Conservation (phyloP, 2,329 filamentous ascomycete species). For the Fusarium ramigenum region DNA sequence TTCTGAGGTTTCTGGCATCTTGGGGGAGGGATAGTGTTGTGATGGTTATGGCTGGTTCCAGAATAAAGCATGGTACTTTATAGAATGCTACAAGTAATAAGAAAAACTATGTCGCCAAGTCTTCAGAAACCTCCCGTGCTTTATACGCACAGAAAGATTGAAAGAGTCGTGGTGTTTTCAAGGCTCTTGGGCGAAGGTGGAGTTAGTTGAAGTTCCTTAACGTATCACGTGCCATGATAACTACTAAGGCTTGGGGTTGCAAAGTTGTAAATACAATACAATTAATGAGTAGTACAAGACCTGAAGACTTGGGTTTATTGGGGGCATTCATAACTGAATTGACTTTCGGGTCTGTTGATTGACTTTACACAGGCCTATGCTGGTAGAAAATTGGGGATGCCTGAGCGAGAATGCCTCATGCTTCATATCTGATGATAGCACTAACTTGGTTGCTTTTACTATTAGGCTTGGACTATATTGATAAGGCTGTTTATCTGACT, state of each 20-base stretch:
- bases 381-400: neutral
- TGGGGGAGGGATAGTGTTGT: slow-evolving; percentile 21
- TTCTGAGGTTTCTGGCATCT: slow-evolving; percentile 40
- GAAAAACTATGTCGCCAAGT: neutral
- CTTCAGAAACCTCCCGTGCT: neutral
- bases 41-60: slow-evolving; percentile 16
- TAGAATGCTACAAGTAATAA: neutral
- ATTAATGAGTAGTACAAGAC: neutral
- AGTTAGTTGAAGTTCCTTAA: slow-evolving; percentile 13
- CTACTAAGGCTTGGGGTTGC: neutral
- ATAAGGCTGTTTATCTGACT: neutral
- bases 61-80: slow-evolving; percentile 36
- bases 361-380: neutral
- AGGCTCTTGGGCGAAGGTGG: slow-evolving; percentile 12
- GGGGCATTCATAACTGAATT: neutral
- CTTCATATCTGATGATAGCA: neutral
- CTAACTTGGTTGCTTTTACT: neutral
- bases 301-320: neutral
- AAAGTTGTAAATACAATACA: neutral
- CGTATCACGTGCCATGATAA: slow-evolving; percentile 23
- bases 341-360: neutral
- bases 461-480: neutral
- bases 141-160: slow-evolving; percentile 18
- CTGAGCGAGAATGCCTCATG: neutral
- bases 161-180: slow-evolving; percentile 31